Evolutionary conservation across 768 basidiomycete species (phyloP).

Genomic region (Myochromella boudieri): DNA sequence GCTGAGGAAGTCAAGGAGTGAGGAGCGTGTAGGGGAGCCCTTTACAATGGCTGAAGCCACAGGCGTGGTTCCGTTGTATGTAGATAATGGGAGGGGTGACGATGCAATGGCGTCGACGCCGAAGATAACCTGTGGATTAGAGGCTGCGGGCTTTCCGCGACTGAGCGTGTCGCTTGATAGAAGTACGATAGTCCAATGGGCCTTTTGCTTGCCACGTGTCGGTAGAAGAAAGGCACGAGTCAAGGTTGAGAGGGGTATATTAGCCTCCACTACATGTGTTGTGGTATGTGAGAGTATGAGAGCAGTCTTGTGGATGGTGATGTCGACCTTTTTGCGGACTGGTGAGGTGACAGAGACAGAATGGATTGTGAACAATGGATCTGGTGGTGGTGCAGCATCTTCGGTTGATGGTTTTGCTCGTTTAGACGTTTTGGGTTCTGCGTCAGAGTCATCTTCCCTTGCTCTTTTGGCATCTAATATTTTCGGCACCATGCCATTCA

Average conservation of each 20-base stretch:
- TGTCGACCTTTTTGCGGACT: slow-evolving; percentile 73
- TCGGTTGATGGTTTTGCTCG: slow-evolving; percentile 29
- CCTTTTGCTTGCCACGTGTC: slow-evolving; percentile 68
- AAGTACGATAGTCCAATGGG: slow-evolving; percentile 72
- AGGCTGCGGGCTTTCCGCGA: slow-evolving; percentile 35
- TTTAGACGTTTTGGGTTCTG: slow-evolving; percentile 27
- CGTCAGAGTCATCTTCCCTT: slow-evolving; percentile 30
- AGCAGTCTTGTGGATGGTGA: slow-evolving; percentile 50
- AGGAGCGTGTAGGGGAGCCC: slow-evolving; percentile 50
- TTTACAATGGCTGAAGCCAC: slow-evolving; percentile 37
- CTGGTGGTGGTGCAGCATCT: slow-evolving; percentile 14
- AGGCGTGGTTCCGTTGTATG: slow-evolving; percentile 23
- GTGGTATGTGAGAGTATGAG: slow-evolving; percentile 54
- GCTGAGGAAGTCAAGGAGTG: slow-evolving; percentile 52
- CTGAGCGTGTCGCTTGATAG: slow-evolving; percentile 56
- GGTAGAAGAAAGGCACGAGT: slow-evolving; percentile 70
- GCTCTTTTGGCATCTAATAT: slow-evolving; percentile 30
- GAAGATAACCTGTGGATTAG: slow-evolving; percentile 62
- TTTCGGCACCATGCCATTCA: slow-evolving; percentile 26
- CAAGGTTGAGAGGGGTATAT: slow-evolving; percentile 48
- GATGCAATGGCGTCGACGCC: slow-evolving; percentile 62
- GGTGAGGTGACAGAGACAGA: slow-evolving; percentile 71
- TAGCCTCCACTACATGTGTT: slow-evolving; percentile 48
- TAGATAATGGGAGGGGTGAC: slow-evolving; percentile 43
- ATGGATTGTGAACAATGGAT: slow-evolving; percentile 58